These are phyloP conservation scores for Mortierella sp. DNA, from an alignment of 371 early-diverging fungal genomes.

Conservation along the genomic window DNA sequence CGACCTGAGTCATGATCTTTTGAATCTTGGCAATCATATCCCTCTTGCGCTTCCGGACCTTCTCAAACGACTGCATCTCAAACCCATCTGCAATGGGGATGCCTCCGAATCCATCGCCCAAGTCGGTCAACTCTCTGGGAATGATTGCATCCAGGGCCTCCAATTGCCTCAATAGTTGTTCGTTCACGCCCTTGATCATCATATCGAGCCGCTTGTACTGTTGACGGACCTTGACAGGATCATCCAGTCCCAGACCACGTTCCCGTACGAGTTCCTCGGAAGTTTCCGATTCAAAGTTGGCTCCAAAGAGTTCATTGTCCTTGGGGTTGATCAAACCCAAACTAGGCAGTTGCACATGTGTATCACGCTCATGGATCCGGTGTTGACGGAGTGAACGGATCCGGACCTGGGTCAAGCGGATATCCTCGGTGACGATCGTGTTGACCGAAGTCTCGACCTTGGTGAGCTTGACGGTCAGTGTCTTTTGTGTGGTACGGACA, in stretches of 20 bases:
- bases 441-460: conserved; percentile 28
- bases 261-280: conserved; percentile 38
- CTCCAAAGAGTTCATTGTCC: conserved; percentile 27
- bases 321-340: conserved; percentile 25
- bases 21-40: conserved; percentile 29
- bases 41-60: conserved; percentile 44
- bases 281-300: conserved; percentile 25
- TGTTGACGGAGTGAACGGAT: conserved; percentile 24
- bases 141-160: conserved; percentile 41
- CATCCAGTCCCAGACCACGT: conserved; percentile 25
- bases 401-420: conserved; percentile 42
- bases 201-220: conserved; percentile 42
- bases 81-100: conserved; percentile 20
- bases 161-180: conserved; percentile 27
- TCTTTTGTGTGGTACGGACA: conserved; percentile 27
- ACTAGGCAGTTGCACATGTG: conserved; percentile 3
- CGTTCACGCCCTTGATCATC: conserved; percentile 34
- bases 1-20: conserved; percentile 33
- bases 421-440: conserved; percentile 24
- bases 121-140: conserved; percentile 42
- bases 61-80: conserved; percentile 42
- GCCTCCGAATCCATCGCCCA: conserved; percentile 38
- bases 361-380: conserved; percentile 15
- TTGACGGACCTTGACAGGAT: conserved; percentile 36
- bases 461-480: conserved; percentile 13